Base-by-base conservation (phyloP, 352 stramenopile genomes). In the Pythium insidiosum region DNA sequence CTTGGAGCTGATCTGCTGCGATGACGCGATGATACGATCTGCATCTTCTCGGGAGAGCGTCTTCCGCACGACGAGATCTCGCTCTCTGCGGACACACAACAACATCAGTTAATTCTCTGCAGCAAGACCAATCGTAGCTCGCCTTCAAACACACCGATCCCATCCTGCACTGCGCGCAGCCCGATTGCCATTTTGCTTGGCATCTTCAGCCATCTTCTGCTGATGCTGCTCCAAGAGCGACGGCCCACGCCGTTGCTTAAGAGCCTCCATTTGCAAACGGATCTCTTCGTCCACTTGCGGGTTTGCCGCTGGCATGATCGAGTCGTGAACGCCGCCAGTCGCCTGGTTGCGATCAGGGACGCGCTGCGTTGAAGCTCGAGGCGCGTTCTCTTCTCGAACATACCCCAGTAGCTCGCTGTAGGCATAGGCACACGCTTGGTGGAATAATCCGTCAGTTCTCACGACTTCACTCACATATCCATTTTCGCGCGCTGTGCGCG, bases 141-240 rank as follows among this genome's bases (percentile, higher is more conserved):
- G n/a, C n/a, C n/a, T n/a, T n/a, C 6, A 51, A 9, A 31, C 48
- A 21, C 47, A 92, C 79, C 79, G 67, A 44, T 89, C 73, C 80
- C 80, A 93, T 39, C 15, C 37, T 28, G 12, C 33, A 30, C 10
- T 29, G 18, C 25, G 13, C 21, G 13, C 52, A 12, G 34, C 47
- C 28, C 50, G 42, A n/a, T n/a, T n/a, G n/a, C n/a, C 15, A 22
- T 50, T 45, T 43, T 62, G 31, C 45, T 51, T 47, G 13, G 31
- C 48, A 29, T 81, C 55, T 28, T 88, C 62, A 0, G 77, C 77
- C 47, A 80, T 39, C 35, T 80, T 77, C 39, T 79, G 52, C 50
- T 93, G 78, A 47, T 91, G 73, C 36, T 87, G 69, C 34, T 93
- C 81, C 26, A 93, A 48, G 22, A 93, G 50, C 12, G 81, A 88